Evolutionary conservation across 202 grass and related monocot species (phyloP).

Genomic region (Bolboschoenoplectus hybrid): DNA sequence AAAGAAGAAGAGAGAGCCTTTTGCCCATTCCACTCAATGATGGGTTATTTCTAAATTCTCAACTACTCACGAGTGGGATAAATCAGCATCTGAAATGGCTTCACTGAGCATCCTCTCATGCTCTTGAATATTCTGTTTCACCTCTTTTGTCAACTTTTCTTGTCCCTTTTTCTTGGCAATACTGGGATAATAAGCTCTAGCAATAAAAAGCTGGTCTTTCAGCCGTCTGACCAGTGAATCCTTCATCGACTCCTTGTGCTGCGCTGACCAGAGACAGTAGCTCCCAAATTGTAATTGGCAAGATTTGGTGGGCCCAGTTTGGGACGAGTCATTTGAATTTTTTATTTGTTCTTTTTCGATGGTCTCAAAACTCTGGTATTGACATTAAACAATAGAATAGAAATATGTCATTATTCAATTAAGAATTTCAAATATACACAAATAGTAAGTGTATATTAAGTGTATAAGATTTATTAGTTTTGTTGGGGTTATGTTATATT

Average conservation of each 20-base stretch:
- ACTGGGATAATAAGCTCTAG: slow-evolving; percentile 84
- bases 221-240: slow-evolving; percentile 62
- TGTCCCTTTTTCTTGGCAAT: slow-evolving; percentile 66
- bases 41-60: slow-evolving; percentile 24
- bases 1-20: slow-evolving; percentile 11
- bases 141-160: slow-evolving; percentile 62
- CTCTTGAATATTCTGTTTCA: slow-evolving; percentile 82
- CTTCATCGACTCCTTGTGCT: slow-evolving; percentile 76
- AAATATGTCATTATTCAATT: background rate
- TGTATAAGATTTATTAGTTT: slow-evolving; percentile 9
- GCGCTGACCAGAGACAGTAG: slow-evolving; percentile 80
- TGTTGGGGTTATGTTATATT: background rate
- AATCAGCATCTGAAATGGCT: slow-evolving; percentile 69
- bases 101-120: slow-evolving; percentile 82
- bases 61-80: slow-evolving; percentile 64
- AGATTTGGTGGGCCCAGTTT: slow-evolving; percentile 35
- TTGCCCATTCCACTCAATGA: background rate
- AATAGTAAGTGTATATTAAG: background rate
- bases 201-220: slow-evolving; percentile 80
- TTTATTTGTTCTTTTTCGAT: slow-evolving; percentile 22
- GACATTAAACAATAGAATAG: background rate
- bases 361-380: slow-evolving; percentile 30
- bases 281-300: slow-evolving; percentile 81
- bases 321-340: background rate
- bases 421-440: background rate